Percentiles rank a stretch among this genome's conserved stretches.
These are phyloP conservation scores for Ogataea salicorniae DNA, from an alignment of 805 yeast genomes.

Conservation along the genomic window DNA sequence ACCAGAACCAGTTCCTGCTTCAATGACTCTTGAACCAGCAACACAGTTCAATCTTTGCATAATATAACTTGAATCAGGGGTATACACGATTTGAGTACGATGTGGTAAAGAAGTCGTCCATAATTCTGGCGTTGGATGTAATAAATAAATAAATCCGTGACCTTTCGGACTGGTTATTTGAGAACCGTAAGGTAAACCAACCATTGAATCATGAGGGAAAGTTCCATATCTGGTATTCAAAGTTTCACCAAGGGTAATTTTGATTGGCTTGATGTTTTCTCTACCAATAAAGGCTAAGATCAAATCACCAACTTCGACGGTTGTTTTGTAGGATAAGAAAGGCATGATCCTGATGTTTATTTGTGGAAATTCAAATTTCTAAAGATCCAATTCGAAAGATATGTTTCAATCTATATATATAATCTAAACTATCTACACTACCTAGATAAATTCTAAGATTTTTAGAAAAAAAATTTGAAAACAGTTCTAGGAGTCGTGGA, in stretches of 20 bases:
- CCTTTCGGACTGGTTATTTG: slow-evolving; percentile 72
- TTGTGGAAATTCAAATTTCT: no score
- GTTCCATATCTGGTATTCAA: slow-evolving; percentile 87
- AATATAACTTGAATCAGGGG: slow-evolving; percentile 91
- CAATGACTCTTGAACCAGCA: slow-evolving; percentile 76
- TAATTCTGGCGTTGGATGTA: slow-evolving; percentile 90
- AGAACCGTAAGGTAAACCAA: slow-evolving; percentile 76
- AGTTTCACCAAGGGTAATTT: slow-evolving; percentile 50
- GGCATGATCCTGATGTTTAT: slow-evolving; percentile 13
- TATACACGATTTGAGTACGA: slow-evolving; percentile 94
- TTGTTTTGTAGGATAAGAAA: slow-evolving; percentile 46
- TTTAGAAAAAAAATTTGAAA: no score
- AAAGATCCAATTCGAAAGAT: no score
- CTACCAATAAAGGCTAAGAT: slow-evolving; percentile 84
- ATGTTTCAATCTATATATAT: no score
- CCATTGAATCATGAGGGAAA: slow-evolving; percentile 79
- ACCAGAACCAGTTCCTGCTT: slow-evolving; percentile 98
- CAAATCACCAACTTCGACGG: slow-evolving; percentile 80
- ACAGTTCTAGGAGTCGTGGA: no score
- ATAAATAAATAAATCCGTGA: slow-evolving; percentile 77
- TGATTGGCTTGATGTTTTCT: slow-evolving; percentile 70
- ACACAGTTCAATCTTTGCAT: slow-evolving; percentile 73
- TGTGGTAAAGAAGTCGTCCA: slow-evolving; percentile 98
- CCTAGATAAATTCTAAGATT: no score
- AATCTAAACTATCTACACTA: no score